A percentile compares a stretch with the other conserved stretches of the same genome.
Evolutionary conservation across 805 yeast species (phyloP).

Genomic region (Yarrowia hollandica): DNA sequence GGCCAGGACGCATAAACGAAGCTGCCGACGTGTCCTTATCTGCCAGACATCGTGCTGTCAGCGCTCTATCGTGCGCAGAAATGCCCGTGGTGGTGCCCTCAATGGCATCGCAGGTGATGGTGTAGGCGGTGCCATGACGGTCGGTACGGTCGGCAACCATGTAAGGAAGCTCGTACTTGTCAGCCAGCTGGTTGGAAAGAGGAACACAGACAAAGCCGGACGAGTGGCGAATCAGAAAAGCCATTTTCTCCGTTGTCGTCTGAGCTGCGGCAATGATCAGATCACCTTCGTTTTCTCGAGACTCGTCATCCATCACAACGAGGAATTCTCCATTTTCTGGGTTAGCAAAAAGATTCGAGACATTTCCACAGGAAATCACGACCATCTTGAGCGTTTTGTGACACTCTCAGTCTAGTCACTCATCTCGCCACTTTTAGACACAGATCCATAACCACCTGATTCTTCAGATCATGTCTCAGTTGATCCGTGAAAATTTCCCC

Average conservation of each 20-base stretch:
- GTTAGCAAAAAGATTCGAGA: too few relatives aligned
- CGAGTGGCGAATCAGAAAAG: constrained; percentile 77
- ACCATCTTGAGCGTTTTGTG: too few relatives aligned
- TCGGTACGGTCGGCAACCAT: constrained; percentile 69
- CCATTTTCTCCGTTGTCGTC: constrained; percentile 83
- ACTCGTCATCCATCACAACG: constrained; percentile 95
- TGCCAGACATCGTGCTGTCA: constrained; percentile 75
- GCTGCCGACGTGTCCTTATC: constrained; percentile 53
- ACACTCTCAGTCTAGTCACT: too few relatives aligned
- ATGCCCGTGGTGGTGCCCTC: constrained; percentile 97
- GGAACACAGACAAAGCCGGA: constrained; percentile 93
- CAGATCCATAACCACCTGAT: too few relatives aligned
- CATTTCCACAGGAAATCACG: too few relatives aligned
- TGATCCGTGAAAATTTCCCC: too few relatives aligned
- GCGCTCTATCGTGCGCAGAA: constrained; percentile 88
- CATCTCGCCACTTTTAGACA: too few relatives aligned
- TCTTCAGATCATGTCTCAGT: too few relatives aligned
- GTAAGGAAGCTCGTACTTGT: constrained; percentile 72
- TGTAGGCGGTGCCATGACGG: constrained; percentile 95
- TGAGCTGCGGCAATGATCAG: constrained; percentile 87
- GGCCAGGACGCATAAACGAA: constrained; percentile 91
- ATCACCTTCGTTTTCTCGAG: constrained; percentile 97
- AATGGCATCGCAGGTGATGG: constrained; percentile 82
- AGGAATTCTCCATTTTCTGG: constrained; percentile 70
- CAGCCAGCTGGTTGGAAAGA: constrained; percentile 72